A percentile compares a stretch with the other conserved stretches of the same genome.
Conservation (phyloP, 78 protist species). For the Creolimax fragrantissima region DNA sequence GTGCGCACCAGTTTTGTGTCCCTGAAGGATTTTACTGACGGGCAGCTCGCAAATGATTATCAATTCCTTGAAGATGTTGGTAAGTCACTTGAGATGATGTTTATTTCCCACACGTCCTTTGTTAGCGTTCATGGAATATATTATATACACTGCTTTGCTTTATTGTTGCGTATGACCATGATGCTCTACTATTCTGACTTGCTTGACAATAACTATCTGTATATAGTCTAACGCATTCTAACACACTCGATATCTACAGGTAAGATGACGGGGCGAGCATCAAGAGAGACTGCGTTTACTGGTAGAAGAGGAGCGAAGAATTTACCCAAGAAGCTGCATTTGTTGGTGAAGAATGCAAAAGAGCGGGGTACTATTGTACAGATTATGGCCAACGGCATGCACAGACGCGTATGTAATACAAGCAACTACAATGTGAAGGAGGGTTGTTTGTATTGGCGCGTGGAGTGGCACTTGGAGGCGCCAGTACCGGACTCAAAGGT, state of each 20-base stretch:
- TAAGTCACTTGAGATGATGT: too few species aligned
- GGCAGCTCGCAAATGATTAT: not conserved
- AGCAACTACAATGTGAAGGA: not conserved
- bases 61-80: not conserved
- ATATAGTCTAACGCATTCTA: too few species aligned
- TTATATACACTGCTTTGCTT: too few species aligned
- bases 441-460: not conserved
- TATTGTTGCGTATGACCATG: too few species aligned
- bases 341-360: not conserved
- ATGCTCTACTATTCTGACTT: too few species aligned
- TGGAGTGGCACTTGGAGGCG: not conserved
- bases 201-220: too few species aligned
- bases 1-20: not conserved
- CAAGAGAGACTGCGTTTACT: not conserved
- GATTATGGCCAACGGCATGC: not conserved
- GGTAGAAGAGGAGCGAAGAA: not conserved
- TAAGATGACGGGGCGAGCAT: not conserved
- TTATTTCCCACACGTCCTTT: too few species aligned
- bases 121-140: too few species aligned
- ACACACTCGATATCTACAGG: too few species aligned
- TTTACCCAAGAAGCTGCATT: not conserved
- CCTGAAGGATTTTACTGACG: not conserved
- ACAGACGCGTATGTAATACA: not conserved
- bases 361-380: not conserved
- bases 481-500: not conserved